A percentile compares a stretch with the other conserved stretches of the same genome.
Conservation (phyloP, 108 stramenopile species). For the Nannochloropsis oceanica region DNA sequence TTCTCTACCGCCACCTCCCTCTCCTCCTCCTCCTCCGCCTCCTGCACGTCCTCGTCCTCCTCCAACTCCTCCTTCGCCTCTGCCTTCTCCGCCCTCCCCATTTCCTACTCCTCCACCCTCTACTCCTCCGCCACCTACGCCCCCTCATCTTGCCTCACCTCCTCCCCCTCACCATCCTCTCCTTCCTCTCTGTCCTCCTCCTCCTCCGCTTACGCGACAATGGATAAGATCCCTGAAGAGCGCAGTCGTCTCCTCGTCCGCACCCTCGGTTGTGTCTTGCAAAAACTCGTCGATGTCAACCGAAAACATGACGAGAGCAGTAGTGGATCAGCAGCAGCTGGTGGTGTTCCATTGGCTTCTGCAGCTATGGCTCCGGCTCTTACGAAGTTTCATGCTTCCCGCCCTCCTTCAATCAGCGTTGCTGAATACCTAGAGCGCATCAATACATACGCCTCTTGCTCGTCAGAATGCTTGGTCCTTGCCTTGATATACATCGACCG, state of each 20-base stretch:
- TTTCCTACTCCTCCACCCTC: not conserved
- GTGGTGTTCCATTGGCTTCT: too few species aligned
- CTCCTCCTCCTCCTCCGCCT: not conserved
- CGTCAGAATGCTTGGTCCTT: slow-evolving; percentile 87
- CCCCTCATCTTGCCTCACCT: not conserved
- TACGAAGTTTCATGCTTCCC: slow-evolving; percentile 87
- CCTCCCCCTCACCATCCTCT: not conserved
- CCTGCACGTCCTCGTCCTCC: not conserved
- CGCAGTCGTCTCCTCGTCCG: not conserved
- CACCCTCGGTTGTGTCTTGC: slow-evolving; percentile 21
- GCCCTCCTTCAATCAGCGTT: slow-evolving; percentile 75
- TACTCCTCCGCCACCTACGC: not conserved
- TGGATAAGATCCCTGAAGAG: slow-evolving; percentile 15
- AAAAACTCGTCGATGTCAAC: slow-evolving; percentile 22
- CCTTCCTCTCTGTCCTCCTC: not conserved
- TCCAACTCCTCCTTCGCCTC: not conserved
- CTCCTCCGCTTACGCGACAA: not conserved
- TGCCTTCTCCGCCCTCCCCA: not conserved
- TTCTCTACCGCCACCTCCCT: not conserved
- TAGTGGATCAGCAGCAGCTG: not conserved
- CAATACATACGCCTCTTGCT: slow-evolving; percentile 86
- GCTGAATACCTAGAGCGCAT: slow-evolving; percentile 83
- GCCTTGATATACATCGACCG: slow-evolving; percentile 97
- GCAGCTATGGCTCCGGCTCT: slow-evolving; percentile 5
- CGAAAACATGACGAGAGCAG: not conserved